These are phyloP conservation scores for Cercis canadensis DNA, from an alignment of 306 rosid species.

Conservation along the genomic window DNA sequence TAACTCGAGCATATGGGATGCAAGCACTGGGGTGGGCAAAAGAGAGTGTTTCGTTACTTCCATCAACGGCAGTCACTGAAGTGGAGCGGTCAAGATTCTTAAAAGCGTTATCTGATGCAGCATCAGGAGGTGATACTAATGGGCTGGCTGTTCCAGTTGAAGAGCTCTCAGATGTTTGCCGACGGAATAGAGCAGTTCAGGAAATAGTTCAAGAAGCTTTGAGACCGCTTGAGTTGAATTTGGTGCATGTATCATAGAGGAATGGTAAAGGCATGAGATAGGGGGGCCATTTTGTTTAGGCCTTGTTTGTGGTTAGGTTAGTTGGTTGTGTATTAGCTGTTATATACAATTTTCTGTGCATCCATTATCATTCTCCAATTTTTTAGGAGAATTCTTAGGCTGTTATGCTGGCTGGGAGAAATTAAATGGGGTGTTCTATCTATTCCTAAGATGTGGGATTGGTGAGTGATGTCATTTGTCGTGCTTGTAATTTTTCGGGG, in stretches of 20 bases:
- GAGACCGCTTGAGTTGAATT: slow-evolving; percentile 88
- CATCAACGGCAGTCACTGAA: slow-evolving; percentile 86
- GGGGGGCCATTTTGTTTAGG: slow-evolving; percentile 81
- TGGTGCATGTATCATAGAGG: slow-evolving; percentile 67
- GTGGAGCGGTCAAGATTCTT: slow-evolving; percentile 82
- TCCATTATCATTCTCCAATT: slow-evolving; percentile 82
- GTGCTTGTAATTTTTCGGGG: slow-evolving; percentile 62
- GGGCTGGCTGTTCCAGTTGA: slow-evolving; percentile 64
- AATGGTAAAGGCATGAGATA: slow-evolving; percentile 43
- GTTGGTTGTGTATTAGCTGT: slow-evolving; percentile 58
- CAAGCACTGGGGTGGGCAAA: slow-evolving; percentile 90
- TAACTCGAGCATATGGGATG: slow-evolving; percentile 72
- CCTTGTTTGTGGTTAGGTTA: slow-evolving; percentile 57
- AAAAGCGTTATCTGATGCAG: slow-evolving; percentile 84
- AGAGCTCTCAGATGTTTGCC: slow-evolving; percentile 93
- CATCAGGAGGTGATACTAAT: slow-evolving; percentile 70
- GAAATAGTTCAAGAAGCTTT: slow-evolving; percentile 98
- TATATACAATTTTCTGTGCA: slow-evolving; percentile 39
- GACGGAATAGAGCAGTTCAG: slow-evolving; percentile 89
- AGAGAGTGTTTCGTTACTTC: slow-evolving; percentile 72
- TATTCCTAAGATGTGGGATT: slow-evolving; percentile 60
- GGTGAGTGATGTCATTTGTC: slow-evolving; percentile 61
- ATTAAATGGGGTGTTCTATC: slow-evolving; percentile 49
- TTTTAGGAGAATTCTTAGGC: slow-evolving; percentile 77
- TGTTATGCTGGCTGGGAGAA: slow-evolving; percentile 61